These are phyloP conservation scores for Aspergillus persii DNA, from an alignment of 2,329 filamentous ascomycete species.

Conservation along the genomic window DNA sequence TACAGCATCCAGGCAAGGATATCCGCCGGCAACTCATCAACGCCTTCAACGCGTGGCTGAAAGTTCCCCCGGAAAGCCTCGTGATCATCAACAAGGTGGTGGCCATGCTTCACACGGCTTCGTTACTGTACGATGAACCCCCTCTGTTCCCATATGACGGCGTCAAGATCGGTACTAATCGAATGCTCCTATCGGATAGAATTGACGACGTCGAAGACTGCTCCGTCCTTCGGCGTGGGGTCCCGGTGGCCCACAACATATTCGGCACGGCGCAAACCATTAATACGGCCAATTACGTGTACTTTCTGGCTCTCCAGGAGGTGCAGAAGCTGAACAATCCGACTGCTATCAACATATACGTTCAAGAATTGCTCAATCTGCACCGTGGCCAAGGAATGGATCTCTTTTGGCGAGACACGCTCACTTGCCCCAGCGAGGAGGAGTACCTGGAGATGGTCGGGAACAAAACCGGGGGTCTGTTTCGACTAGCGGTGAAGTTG, in stretches of 20 bases:
- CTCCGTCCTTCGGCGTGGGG: conserved; percentile 48
- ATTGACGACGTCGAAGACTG: conserved; percentile 53
- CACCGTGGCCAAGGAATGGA: conserved; percentile 50
- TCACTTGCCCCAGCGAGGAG: conserved; percentile 46
- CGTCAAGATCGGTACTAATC: not conserved
- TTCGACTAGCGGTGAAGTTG: conserved; percentile 45
- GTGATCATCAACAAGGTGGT: conserved; percentile 44
- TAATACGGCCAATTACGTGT: conserved; percentile 52
- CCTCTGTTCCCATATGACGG: not conserved
- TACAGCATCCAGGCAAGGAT: conserved; percentile 46
- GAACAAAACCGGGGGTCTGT: conserved; percentile 50
- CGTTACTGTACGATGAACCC: conserved; percentile 36
- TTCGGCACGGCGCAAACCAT: conserved; percentile 53
- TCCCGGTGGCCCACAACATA: conserved; percentile 50
- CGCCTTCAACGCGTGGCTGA: conserved; percentile 46
- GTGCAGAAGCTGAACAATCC: conserved; percentile 41
- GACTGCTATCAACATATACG: conserved; percentile 43
- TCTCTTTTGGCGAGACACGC: conserved; percentile 48
- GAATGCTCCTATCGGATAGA: conserved; percentile 18
- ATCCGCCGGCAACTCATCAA: conserved; percentile 45
- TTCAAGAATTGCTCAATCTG: conserved; percentile 47
- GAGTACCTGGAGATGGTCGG: conserved; percentile 51
- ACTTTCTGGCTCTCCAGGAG: conserved; percentile 46
- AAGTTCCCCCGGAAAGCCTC: conserved; percentile 41
- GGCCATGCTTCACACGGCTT: conserved; percentile 47